Conservation (phyloP, 2,329 filamentous ascomycete genomes). For the Alternaria triticimaculans region DNA sequence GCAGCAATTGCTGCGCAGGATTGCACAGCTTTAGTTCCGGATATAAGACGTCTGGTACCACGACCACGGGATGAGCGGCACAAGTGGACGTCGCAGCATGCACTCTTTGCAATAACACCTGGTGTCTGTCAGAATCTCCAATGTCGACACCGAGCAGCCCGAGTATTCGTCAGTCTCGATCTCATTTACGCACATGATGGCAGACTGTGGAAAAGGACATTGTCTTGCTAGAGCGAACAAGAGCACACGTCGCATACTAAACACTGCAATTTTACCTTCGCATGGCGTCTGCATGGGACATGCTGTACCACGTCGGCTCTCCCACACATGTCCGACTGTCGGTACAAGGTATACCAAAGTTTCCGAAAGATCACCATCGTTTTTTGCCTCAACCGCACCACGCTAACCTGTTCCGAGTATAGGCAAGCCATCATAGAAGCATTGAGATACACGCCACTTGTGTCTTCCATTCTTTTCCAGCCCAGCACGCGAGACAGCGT, state of each 20-base stretch:
- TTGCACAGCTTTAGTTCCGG: not conserved
- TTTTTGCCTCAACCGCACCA: not conserved
- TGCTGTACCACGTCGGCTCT: constrained; percentile 11
- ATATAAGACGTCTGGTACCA: not conserved
- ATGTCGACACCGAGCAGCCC: not conserved
- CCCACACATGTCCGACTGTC: constrained; percentile 6
- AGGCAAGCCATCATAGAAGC: not conserved
- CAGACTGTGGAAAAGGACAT: not conserved
- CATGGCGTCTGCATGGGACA: not conserved
- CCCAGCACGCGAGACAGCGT: not conserved
- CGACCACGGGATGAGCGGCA: not conserved
- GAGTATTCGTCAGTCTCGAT: not conserved
- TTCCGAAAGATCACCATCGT: constrained; percentile 9
- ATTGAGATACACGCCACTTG: not conserved
- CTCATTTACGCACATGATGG: not conserved
- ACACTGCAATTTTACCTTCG: not conserved
- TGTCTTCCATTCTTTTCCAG: constrained; percentile 1
- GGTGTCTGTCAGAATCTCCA: not conserved
- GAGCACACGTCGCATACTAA: not conserved
- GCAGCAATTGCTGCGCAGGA: not conserved
- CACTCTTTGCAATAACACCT: not conserved
- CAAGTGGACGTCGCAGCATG: not conserved
- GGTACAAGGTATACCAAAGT: constrained; percentile 2
- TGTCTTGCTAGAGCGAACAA: not conserved
- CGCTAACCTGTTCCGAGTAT: constrained; percentile 13